Percentiles rank a stretch among this genome's conserved stretches.
Conservation (phyloP, 23 red algal genomes). For the Gracilaria vermiculophylla region DNA sequence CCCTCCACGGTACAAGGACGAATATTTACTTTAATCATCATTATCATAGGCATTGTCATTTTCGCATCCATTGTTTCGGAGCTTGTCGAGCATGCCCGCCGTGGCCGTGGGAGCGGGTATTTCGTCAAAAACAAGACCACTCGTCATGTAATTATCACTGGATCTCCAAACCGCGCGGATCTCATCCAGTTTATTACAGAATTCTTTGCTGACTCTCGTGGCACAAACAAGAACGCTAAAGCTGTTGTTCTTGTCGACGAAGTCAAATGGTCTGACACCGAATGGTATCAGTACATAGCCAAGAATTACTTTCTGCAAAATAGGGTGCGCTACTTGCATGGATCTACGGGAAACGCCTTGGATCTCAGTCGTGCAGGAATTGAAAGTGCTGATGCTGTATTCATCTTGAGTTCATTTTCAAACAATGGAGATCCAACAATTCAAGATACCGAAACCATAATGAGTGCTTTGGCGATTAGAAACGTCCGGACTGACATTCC, state of each 20-base stretch:
- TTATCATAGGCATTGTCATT: conserved; percentile 77
- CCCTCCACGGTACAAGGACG: conserved; percentile 69
- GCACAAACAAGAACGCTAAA: conserved; percentile 55
- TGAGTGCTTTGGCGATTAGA: conserved; percentile 64
- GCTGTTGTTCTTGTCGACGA: conserved; percentile 68
- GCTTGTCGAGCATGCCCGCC: conserved; percentile 46
- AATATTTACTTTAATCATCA: conserved; percentile 68
- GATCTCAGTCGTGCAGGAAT: conserved; percentile 56
- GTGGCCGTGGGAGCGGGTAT: conserved; percentile 58
- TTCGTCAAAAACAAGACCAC: conserved; percentile 68
- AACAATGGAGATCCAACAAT: conserved; percentile 22
- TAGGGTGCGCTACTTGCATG: conserved; percentile 31
- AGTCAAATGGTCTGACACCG: conserved; percentile 64
- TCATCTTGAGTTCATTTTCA: conserved; percentile 57
- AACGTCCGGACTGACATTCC: conserved; percentile 70
- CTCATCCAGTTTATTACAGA: conserved; percentile 68
- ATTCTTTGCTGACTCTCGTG: conserved; percentile 65
- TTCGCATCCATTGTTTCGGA: conserved; percentile 52
- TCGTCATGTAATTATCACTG: conserved; percentile 70
- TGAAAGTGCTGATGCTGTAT: conserved; percentile 60
- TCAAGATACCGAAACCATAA: conserved; percentile 55
- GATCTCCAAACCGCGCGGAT: conserved; percentile 60
- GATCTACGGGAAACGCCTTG: conserved; percentile 26
- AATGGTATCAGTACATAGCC: conserved; percentile 71
- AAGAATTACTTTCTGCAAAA: conserved; percentile 58